These are phyloP conservation scores for Solioccasus polychromus DNA, from an alignment of 768 basidiomycete genomes.

Conservation along the genomic window DNA sequence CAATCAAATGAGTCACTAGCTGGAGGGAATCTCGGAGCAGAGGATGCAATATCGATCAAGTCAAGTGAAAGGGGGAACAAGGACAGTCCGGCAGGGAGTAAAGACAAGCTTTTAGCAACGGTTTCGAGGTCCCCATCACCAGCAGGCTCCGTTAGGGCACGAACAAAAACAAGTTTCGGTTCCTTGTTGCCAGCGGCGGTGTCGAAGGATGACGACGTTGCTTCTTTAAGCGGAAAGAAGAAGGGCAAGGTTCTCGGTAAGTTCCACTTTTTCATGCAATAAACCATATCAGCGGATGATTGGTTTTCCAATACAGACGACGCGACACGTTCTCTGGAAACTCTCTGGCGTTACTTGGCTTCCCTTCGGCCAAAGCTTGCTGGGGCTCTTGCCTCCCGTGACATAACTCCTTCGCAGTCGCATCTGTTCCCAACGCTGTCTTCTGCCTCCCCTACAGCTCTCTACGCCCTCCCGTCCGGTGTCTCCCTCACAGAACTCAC, in stretches of 20 bases:
- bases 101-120: conserved; percentile 17
- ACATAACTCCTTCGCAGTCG: conserved; percentile 67
- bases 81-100: conserved; percentile 17
- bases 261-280: conserved; percentile 28
- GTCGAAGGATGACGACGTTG: conserved; percentile 62
- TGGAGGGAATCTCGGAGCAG: conserved; percentile 6
- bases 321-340: conserved; percentile 74
- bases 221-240: conserved; percentile 45
- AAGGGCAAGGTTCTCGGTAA: conserved; percentile 29
- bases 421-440: conserved; percentile 69
- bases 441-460: conserved; percentile 66
- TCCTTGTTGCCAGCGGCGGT: conserved; percentile 35
- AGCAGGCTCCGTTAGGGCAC: conserved; percentile 44
- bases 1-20: conserved; percentile 10
- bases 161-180: conserved; percentile 56
- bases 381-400: conserved; percentile 68
- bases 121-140: conserved; percentile 33
- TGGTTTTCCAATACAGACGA: conserved; percentile 42
- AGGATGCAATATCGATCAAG: conserved; percentile 27
- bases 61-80: conserved; percentile 26
- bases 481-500: conserved; percentile 67
- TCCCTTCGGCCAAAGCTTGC: conserved; percentile 86
- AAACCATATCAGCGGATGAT: conserved; percentile 1
- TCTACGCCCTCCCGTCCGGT: conserved; percentile 72
- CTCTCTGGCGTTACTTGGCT: conserved; percentile 81